Percentiles rank a stretch among this genome's conserved stretches.
phyloP scores from a whole-genome alignment of 257 asterid species.

The Salvia hispanica region DNA sequence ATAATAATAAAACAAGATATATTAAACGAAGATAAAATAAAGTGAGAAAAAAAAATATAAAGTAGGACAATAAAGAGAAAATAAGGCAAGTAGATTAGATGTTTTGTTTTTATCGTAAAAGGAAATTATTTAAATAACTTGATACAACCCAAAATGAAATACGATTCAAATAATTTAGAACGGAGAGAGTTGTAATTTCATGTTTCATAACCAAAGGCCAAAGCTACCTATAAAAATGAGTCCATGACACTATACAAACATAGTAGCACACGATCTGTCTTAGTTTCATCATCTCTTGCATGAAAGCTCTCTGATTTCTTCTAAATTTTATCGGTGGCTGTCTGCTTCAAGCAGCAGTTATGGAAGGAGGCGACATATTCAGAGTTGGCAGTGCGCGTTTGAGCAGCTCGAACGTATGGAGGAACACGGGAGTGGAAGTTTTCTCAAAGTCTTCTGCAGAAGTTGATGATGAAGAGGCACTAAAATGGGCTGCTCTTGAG shows the following conservation, averaged over 20 bases:
- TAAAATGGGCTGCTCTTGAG: slow-evolving; percentile 89
- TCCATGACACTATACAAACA: not conserved
- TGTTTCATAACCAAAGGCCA: not conserved
- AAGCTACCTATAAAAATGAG: slow-evolving; percentile 27
- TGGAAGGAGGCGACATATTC: slow-evolving; percentile 61
- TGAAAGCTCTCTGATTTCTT: slow-evolving; percentile 25
- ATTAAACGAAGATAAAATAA: not conserved
- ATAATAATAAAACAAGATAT: not conserved
- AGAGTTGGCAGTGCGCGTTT: slow-evolving; percentile 58
- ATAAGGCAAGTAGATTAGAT: no score
- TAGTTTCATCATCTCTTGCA: slow-evolving; percentile 26
- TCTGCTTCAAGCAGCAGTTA: slow-evolving; percentile 30
- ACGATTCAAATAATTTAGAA: slow-evolving; percentile 18
- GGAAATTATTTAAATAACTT: no score
- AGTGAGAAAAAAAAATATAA: no score
- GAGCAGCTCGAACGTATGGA: slow-evolving; percentile 74
- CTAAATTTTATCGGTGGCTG: not conserved
- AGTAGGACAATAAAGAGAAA: no score
- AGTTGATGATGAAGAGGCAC: slow-evolving; percentile 77
- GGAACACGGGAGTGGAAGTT: slow-evolving; percentile 63
- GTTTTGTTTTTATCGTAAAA: no score
- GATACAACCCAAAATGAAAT: not conserved
- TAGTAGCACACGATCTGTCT: slow-evolving; percentile 14
- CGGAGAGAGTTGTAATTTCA: not conserved
- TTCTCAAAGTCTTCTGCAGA: slow-evolving; percentile 66